Conservation (phyloP, 257 asterid species). For the Solanum phureja region DNA sequence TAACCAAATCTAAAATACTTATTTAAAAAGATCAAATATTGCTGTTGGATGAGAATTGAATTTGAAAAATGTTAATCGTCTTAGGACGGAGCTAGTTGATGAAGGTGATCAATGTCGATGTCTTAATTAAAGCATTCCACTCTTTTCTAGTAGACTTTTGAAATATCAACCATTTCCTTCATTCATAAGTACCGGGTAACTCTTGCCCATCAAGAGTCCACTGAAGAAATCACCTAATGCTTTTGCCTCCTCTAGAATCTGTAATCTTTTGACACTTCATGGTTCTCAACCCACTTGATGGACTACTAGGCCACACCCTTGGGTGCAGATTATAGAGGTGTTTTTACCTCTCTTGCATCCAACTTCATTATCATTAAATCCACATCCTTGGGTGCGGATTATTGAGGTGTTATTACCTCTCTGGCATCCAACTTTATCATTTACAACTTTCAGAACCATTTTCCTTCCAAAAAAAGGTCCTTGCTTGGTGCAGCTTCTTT, state of each 20-base stretch:
- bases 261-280: not conserved
- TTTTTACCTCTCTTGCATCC: not conserved
- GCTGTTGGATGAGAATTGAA: not conserved
- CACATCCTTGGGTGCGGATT: not conserved
- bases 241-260: not conserved
- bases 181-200: not conserved
- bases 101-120: not conserved
- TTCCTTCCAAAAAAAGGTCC: not conserved
- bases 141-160: not conserved
- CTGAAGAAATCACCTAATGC: not conserved
- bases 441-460: not conserved
- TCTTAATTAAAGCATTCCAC: not conserved
- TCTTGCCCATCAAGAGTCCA: not conserved
- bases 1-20: not conserved
- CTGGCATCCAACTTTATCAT: not conserved
- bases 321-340: not conserved
- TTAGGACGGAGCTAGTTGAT: not conserved
- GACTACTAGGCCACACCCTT: not conserved
- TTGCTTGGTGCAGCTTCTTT: not conserved
- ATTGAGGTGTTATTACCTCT: not conserved
- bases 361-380: rapidly evolving
- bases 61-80: not conserved
- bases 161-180: not conserved
- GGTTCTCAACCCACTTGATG: not conserved
- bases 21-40: not conserved